Evolutionary conservation across 768 basidiomycete species (phyloP).

Genomic region (Kwoniella sp.): DNA sequence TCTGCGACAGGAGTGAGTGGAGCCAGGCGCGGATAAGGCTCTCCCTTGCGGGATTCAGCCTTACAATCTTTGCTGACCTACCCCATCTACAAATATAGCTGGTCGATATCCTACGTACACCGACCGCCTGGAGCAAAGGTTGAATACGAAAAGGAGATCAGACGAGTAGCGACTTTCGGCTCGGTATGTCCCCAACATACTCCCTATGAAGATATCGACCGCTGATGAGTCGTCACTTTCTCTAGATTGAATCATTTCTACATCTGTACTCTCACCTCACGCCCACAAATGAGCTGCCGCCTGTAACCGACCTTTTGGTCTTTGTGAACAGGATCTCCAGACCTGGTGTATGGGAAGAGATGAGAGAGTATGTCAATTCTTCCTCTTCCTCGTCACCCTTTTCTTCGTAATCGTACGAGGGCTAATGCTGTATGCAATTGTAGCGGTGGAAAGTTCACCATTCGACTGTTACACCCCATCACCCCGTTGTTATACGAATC

Average conservation of each 20-base stretch:
- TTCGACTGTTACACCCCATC: slow-evolving; percentile 75
- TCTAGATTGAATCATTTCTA: slow-evolving; percentile 91
- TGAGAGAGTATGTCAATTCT: slow-evolving; percentile 63
- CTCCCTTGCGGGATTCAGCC: too few relatives aligned
- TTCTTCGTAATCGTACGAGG: neutral
- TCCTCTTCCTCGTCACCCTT: neutral
- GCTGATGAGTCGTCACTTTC: neutral
- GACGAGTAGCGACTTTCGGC: slow-evolving; percentile 84
- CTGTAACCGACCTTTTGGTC: slow-evolving; percentile 91
- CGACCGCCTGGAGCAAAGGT: slow-evolving; percentile 85
- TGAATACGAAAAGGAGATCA: slow-evolving; percentile 93
- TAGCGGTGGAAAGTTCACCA: slow-evolving; percentile 90
- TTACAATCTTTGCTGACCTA: neutral
- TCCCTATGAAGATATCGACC: neutral
- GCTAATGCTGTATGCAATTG: slow-evolving; percentile 39
- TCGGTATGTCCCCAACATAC: slow-evolving; percentile 63
- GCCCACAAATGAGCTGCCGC: slow-evolving; percentile 76
- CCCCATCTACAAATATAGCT: slow-evolving; percentile 31
- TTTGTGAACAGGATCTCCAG: slow-evolving; percentile 83
- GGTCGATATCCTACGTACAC: slow-evolving; percentile 61
- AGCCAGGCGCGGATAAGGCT: too few relatives aligned
- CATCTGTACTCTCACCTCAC: slow-evolving; percentile 88
- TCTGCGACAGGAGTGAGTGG: slow-evolving; percentile 45
- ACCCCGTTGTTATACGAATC: slow-evolving; percentile 46
- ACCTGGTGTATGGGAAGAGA: slow-evolving; percentile 91